Base-by-base conservation (phyloP, 768 basidiomycete genomes). In the Collybia sordida region DNA sequence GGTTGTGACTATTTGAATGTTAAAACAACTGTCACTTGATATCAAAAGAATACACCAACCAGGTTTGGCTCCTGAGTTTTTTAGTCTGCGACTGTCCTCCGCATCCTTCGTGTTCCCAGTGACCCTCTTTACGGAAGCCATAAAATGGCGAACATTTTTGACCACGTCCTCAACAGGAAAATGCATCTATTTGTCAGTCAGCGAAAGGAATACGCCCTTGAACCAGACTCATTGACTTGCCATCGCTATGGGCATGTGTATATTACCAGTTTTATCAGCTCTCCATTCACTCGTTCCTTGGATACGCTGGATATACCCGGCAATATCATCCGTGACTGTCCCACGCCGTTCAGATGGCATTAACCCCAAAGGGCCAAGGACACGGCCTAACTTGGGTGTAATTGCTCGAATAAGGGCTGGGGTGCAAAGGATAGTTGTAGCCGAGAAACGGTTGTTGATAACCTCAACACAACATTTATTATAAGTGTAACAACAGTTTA, bases 261-360 rank as follows among this genome's bases (percentile, higher is more conserved):
- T 91, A 23, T 85, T 86, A 6, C 96, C 94, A 23, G 76, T 67
- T 64, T 88, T 87, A 70, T 97, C 93, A 7, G 91, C 92, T 68
- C 86, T 91, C 93, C 96, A 99, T 63, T 98, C 94, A 40, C 86
- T 83, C 3, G 86, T 85, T 11, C 90, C 92, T 49, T 83, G 81
- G 28, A 96, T 79, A 42, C 82, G 81, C 58, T 82, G 78, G 49
- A 99, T 84, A 55, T 89, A 95, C 11, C 83, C 84, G 12, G 78
- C 85, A 36, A 98, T 76, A 52, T 98, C 92, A 43, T 93, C 90
- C 1, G 92, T 91, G 17, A 98, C 96, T 1, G 95, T 95, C 4
- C 97, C 97, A 50, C 94, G 80, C 65, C 94, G 85, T 54, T 88
- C 91, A 6, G 90, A 89, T 9, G 97, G 97, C 95, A 99, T 97